Conservation (phyloP, 805 yeast genomes). For the Ogataea pilisensis region DNA sequence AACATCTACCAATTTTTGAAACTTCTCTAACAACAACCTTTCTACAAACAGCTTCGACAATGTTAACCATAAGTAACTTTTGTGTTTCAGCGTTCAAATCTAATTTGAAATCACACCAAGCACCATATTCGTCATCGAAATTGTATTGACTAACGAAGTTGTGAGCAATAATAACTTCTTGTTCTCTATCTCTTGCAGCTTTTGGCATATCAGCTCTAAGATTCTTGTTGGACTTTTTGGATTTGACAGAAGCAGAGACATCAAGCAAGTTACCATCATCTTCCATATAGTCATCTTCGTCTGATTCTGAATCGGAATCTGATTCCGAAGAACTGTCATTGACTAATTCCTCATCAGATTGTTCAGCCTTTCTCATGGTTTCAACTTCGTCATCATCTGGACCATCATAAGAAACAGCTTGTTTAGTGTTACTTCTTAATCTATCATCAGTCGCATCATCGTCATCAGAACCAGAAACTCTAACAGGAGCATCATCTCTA, state of each 20-base stretch:
- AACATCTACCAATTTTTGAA: constrained; percentile 86
- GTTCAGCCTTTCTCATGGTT: constrained; percentile 79
- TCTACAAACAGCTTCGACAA: constrained; percentile 88
- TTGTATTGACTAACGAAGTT: constrained; percentile 72
- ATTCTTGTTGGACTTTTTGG: constrained; percentile 8
- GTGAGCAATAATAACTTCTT: constrained; percentile 71
- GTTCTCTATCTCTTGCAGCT: constrained; percentile 79
- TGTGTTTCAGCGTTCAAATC: constrained; percentile 82
- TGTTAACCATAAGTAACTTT: constrained; percentile 94
- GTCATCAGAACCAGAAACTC: constrained; percentile 31
- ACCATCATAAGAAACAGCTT: constrained; percentile 87
- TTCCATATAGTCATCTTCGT: constrained; percentile 37
- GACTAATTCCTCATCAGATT: constrained; percentile 62
- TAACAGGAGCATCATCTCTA: constrained; percentile 40
- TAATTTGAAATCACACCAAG: constrained; percentile 89
- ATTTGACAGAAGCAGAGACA: constrained; percentile 5
- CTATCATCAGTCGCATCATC: constrained; percentile 64
- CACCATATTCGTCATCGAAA: constrained; percentile 84
- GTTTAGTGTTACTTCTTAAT: constrained; percentile 61
- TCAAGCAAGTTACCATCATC: constrained; percentile 22
- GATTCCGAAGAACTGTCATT: constrained; percentile 35
- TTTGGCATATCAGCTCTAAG: constrained; percentile 40
- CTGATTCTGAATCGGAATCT: constrained; percentile 35
- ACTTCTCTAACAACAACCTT: constrained; percentile 90
- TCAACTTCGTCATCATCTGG: constrained; percentile 95